Percentiles rank a stretch among this genome's conserved stretches.
phyloP scores from a whole-genome alignment of 192 early-diverging fungal genomes.

The Entomortierella parvispora region DNA sequence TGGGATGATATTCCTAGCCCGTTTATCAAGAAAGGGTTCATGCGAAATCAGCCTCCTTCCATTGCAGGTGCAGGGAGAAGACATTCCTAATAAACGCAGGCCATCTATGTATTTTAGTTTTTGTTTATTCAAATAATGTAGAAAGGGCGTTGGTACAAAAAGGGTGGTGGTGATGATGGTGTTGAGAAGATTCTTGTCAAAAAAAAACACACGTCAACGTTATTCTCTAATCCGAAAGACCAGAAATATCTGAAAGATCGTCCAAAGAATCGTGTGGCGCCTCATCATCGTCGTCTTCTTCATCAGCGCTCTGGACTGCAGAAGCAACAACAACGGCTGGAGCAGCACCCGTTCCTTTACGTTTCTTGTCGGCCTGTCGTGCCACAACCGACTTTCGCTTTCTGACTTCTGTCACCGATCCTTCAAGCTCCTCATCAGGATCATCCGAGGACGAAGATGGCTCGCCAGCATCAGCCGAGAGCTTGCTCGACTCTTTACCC shows the following conservation, averaged over 20 bases:
- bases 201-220: too few relatives aligned
- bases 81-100: too few relatives aligned
- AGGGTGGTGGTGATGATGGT: slow-evolving; percentile 1
- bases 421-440: slow-evolving; percentile 19
- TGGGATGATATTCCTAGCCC: slow-evolving; percentile 47
- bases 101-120: too few relatives aligned
- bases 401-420: background rate
- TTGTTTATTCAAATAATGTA: too few relatives aligned
- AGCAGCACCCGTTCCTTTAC: slow-evolving; percentile 1
- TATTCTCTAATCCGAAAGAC: slow-evolving; percentile 32
- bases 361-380: slow-evolving; percentile 32
- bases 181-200: background rate
- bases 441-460: slow-evolving; percentile 29
- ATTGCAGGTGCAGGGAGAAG: too few relatives aligned
- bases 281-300: slow-evolving; percentile 6
- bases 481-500: slow-evolving; percentile 35
- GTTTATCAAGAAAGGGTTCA: slow-evolving; percentile 29
- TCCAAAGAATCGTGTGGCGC: slow-evolving; percentile 40
- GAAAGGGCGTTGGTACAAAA: background rate
- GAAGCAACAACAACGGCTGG: background rate
- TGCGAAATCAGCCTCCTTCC: background rate
- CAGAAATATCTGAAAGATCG: slow-evolving; percentile 45
- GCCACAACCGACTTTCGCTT: slow-evolving; percentile 26
- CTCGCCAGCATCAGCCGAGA: slow-evolving; percentile 12
- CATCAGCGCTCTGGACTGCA: background rate